Base-by-base conservation (phyloP, 2,329 filamentous ascomycete species). In the Monosporascus sp. region DNA sequence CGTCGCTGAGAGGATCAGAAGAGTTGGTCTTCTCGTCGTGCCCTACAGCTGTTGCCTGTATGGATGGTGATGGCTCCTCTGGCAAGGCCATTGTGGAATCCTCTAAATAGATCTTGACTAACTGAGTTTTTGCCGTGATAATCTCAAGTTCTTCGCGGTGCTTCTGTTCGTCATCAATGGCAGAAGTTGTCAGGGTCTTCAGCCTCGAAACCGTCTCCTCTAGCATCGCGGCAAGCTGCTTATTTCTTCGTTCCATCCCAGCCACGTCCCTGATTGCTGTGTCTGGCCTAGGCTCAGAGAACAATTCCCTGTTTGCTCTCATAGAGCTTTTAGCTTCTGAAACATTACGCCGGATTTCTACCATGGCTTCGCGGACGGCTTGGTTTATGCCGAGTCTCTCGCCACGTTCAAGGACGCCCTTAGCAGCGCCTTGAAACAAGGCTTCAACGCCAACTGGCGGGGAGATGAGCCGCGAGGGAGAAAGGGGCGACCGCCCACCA, bases 311-410 rank as follows among this genome's bases (percentile, higher is more conserved):
- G 11, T 69, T 65, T 7, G 70, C 66, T 49, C 71, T 71, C 22
- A 73, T 71, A 16, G 72, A 68, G 31, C 72, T 75, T 34, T 78
- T 74, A 2, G 77, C 74, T 53, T 83, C 81, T 58, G 89, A 86
- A 34, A 92, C 83, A 59, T 91, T 91, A 63, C 88, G 87, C 55
- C 83, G 82, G 49, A 93, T 87, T 69, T 95, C 90, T 8, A 85
- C 86, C 65, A 94, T 81, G 19, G 90, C 89, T 60, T 90, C 88
- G n/a, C 90, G 82, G 7, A 94, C 84, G 0, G 86, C 88, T 68
- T 88, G 87, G 65, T 91, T 91, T 52, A 94, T 87, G 7, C 88
- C 88, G 57, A 91, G 83, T 64, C 84, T 87, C 69, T 92, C 88
- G 50, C 89, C 81, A 34, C 83, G 80, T 62, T 90, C 85, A 36